Base-by-base conservation (phyloP, 179 eudicot species). In the Corrigiola litoralis region DNA sequence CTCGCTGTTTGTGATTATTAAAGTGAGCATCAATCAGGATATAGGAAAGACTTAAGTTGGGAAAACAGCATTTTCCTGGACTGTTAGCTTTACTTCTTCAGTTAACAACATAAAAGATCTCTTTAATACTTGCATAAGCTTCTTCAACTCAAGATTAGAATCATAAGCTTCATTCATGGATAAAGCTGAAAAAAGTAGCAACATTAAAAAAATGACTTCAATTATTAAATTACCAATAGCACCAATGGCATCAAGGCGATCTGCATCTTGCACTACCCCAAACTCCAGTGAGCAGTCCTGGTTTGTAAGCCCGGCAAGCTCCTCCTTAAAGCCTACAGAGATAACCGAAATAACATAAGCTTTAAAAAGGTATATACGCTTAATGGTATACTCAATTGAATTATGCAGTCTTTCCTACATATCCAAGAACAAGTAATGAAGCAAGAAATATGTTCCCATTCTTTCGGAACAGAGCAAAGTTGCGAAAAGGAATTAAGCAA, bases 201-300 rank as follows among this genome's bases (percentile, higher is more conserved):
- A 42, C 1, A 4, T 28, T 1, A 27, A 21, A 58, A 24, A 10
- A 17, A 29, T 34, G 16, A 20, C 7, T 1, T 13, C 29, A 41
- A 29, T 24, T 46, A 42, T 21, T 41, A 13, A 53, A 68, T 58
- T 77, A 92, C 99, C 99, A 51, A 92, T 85, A 51, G 98, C 96
- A 65, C 96, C 98, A 81, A 94, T 87, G 46, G 98, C 99, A 80
- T 94, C 99, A 68, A 94, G 99, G 42, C 96, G 91, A 73, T 94
- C 97, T 70, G 99, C 99, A 86, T 94, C 99, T 85, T 94, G 97
- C 56, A 94, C 99, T 45, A 94, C 88, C 37, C 91, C 90, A 73
- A 84, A 90, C 71, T 94, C 97, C 59, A 79, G 58, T 34, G 80
- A 76, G 38, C 38, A 45, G 52, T 70, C 76, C 58, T 62, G 65